Evolutionary conservation across 805 yeast species (phyloP).

Genomic region (Maudiozyma saulgeensis): DNA sequence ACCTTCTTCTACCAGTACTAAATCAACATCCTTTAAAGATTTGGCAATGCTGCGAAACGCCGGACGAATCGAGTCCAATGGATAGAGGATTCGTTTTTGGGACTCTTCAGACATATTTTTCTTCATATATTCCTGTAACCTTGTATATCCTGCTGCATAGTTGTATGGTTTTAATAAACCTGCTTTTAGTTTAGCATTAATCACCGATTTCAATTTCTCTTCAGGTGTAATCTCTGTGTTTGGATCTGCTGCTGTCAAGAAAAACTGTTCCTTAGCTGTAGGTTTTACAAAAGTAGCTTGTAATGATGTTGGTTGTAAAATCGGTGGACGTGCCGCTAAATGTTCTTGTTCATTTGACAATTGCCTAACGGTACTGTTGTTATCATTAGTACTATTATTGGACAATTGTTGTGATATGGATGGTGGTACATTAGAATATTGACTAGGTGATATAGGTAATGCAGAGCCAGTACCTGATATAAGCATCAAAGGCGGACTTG

Average conservation of each 20-base stretch:
- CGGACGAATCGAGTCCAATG: constrained; percentile 77
- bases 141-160: constrained; percentile 86
- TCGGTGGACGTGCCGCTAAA: neutral
- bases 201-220: constrained; percentile 84
- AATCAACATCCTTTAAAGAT: constrained; percentile 80
- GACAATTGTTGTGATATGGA: too few relatives aligned
- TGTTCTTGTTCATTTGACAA: neutral
- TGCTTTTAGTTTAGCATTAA: constrained; percentile 88
- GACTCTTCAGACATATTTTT: constrained; percentile 80
- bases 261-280: constrained; percentile 85
- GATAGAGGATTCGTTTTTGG: constrained; percentile 76
- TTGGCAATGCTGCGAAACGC: constrained; percentile 90
- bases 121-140: constrained; percentile 86
- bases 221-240: constrained; percentile 90
- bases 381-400: too few relatives aligned
- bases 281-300: constrained; percentile 14
- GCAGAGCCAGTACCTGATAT: too few relatives aligned
- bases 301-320: neutral
- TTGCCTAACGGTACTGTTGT: too few relatives aligned
- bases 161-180: constrained; percentile 88
- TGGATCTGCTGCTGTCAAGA: constrained; percentile 94
- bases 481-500: neutral
- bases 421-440: too few relatives aligned
- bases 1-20: constrained; percentile 85
- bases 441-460: too few relatives aligned